Percentiles rank a stretch among this genome's conserved stretches.
Conservation (phyloP, 23 red algal species). For the Gracilaria domingensis region DNA sequence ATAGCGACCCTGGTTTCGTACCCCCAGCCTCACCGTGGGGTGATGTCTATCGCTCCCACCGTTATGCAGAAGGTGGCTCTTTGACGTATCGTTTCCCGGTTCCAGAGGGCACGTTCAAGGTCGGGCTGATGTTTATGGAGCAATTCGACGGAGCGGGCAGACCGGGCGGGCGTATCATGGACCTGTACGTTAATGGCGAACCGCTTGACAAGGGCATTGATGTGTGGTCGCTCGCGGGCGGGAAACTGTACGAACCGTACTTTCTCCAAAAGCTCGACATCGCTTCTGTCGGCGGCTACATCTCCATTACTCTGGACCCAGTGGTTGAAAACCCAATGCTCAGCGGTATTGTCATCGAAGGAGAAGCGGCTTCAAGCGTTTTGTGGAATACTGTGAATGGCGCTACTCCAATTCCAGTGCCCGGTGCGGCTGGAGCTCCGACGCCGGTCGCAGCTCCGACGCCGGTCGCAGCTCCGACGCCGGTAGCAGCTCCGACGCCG, state of each 20-base stretch:
- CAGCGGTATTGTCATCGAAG: conserved; percentile 51
- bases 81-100: conserved; percentile 55
- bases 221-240: conserved; percentile 49
- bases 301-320: conserved; percentile 52
- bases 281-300: conserved; percentile 41
- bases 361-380: conserved; percentile 32
- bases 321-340: conserved; percentile 66
- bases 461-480: too few species aligned
- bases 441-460: conserved; percentile 8
- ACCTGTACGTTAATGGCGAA: conserved; percentile 53
- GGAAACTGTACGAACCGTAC: conserved; percentile 57
- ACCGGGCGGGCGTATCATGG: conserved; percentile 45
- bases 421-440: not conserved
- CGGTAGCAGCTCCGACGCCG: too few species aligned
- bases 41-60: conserved; percentile 61
- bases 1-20: conserved; percentile 18
- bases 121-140: conserved; percentile 64
- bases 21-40: conserved; percentile 24
- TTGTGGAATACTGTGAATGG: conserved; percentile 50
- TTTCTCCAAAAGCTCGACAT: conserved; percentile 59
- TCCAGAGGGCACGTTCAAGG: conserved; percentile 29
- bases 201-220: conserved; percentile 44
- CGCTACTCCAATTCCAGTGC: not conserved
- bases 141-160: conserved; percentile 53
- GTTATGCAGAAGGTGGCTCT: conserved; percentile 41